A percentile compares a stretch with the other conserved stretches of the same genome.
These are phyloP conservation scores for Cystoisospora suis DNA, from an alignment of 169 alveolate species.

Conservation along the genomic window DNA sequence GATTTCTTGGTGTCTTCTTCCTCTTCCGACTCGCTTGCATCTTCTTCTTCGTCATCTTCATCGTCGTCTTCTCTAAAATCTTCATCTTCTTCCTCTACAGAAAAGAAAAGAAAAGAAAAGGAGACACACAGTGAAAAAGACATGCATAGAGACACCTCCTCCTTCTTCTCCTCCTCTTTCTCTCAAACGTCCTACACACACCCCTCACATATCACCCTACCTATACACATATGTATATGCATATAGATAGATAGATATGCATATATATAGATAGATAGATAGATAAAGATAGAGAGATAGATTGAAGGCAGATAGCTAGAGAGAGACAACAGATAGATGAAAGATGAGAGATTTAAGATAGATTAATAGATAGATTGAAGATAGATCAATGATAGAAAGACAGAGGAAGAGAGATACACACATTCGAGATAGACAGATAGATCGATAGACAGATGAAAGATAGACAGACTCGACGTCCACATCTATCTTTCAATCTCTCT, in stretches of 20 bases:
- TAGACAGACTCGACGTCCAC: background rate
- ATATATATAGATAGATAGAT: background rate
- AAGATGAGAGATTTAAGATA: background rate
- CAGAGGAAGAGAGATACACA: too few species aligned
- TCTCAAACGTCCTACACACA: background rate
- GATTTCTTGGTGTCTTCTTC: constrained; percentile 51
- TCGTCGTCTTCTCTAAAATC: constrained; percentile 60
- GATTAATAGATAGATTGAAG: background rate
- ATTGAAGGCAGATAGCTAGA: background rate
- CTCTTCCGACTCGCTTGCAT: constrained; percentile 58
- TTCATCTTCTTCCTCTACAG: constrained; percentile 25
- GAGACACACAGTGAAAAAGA: background rate
- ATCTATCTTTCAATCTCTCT: background rate
- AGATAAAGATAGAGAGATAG: background rate
- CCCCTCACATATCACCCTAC: background rate
- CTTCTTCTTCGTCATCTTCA: constrained; percentile 45
- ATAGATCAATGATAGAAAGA: too few species aligned
- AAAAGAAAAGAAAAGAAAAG: background rate
- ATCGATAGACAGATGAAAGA: background rate
- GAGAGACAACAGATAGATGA: background rate
- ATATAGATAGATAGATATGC: background rate
- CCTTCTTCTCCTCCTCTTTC: background rate
- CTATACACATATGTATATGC: background rate
- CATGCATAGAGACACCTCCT: background rate
- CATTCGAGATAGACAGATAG: background rate